These are phyloP conservation scores for Fusarium stilboides DNA, from an alignment of 2,329 filamentous ascomycete genomes.

Conservation along the genomic window DNA sequence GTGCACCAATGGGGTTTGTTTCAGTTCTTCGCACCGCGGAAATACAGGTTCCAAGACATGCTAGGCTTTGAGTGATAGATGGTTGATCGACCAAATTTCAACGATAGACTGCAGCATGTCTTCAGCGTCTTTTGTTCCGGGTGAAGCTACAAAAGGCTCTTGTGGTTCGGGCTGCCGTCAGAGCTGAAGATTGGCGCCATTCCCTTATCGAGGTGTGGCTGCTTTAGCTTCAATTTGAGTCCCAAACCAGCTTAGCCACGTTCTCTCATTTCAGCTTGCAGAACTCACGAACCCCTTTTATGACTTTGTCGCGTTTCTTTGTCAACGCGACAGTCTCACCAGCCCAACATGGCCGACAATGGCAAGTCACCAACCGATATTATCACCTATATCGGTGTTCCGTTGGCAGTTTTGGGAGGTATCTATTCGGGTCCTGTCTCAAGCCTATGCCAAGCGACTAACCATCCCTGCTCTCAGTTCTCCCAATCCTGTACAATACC, in stretches of 20 bases:
- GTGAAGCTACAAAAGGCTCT: too few species aligned
- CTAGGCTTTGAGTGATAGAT: too few species aligned
- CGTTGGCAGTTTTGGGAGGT: constrained; percentile 69
- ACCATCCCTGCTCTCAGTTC: constrained; percentile 55
- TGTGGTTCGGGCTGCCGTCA: too few species aligned
- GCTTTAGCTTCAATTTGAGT: constrained; percentile 3
- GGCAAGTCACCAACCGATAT: constrained; percentile 61
- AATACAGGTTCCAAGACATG: too few species aligned
- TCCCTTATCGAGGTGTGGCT: constrained; percentile 8
- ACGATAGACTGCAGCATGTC: too few species aligned
- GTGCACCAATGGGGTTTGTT: too few species aligned
- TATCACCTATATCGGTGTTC: constrained; percentile 71
- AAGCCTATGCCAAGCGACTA: constrained; percentile 1
- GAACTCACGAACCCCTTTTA: constrained; percentile 12
- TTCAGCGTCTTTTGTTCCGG: too few species aligned
- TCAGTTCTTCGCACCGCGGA: too few species aligned
- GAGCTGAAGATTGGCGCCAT: not conserved
- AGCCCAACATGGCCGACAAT: constrained; percentile 52
- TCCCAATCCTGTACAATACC: constrained; percentile 78
- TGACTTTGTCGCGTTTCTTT: not conserved
- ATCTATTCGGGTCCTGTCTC: not conserved
- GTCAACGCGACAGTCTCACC: not conserved
- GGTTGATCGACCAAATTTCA: too few species aligned
- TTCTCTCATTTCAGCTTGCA: constrained; percentile 22
- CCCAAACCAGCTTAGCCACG: constrained; percentile 27